Evolutionary conservation across 768 basidiomycete genomes (phyloP).

Genomic region (Serendipita indica): DNA sequence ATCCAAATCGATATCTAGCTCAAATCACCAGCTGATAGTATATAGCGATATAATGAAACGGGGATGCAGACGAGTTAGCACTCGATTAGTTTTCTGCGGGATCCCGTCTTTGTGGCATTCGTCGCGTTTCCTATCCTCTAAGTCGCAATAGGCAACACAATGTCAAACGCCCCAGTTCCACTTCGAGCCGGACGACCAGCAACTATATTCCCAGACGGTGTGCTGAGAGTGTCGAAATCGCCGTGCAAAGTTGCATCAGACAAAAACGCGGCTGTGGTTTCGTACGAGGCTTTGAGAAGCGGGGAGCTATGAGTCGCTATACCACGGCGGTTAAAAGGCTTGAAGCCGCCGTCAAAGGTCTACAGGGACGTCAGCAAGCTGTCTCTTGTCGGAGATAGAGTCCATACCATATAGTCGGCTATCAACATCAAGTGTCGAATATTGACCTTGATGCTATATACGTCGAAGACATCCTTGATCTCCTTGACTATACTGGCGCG

Average conservation of each 20-base stretch:
- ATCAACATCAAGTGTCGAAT: constrained; percentile 88
- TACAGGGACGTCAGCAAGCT: constrained; percentile 21
- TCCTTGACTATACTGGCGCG: constrained; percentile 81
- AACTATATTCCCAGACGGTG: constrained; percentile 86
- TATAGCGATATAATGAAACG: too few relatives aligned
- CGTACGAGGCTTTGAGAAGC: constrained; percentile 91
- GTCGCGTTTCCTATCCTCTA: not conserved
- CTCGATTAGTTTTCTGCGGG: not conserved
- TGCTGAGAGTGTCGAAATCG: constrained; percentile 84
- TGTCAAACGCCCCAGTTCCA: constrained; percentile 94
- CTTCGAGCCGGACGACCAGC: constrained; percentile 70
- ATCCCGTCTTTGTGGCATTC: not conserved
- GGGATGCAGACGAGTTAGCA: too few relatives aligned
- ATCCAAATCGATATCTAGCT: too few relatives aligned
- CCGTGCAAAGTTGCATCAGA: constrained; percentile 89
- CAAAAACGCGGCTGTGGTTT: constrained; percentile 86
- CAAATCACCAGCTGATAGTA: too few relatives aligned
- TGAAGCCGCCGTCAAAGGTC: constrained; percentile 97
- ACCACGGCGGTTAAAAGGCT: constrained; percentile 94
- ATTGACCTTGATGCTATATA: constrained; percentile 93
- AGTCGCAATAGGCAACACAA: constrained; percentile 43
- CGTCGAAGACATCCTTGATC: constrained; percentile 81
- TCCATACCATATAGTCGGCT: constrained; percentile 93
- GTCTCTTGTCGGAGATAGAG: constrained; percentile 5
- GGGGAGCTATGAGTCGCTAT: constrained; percentile 90